phyloP scores from a whole-genome alignment of 257 asterid genomes.

The Solanum pinnatisectum region DNA sequence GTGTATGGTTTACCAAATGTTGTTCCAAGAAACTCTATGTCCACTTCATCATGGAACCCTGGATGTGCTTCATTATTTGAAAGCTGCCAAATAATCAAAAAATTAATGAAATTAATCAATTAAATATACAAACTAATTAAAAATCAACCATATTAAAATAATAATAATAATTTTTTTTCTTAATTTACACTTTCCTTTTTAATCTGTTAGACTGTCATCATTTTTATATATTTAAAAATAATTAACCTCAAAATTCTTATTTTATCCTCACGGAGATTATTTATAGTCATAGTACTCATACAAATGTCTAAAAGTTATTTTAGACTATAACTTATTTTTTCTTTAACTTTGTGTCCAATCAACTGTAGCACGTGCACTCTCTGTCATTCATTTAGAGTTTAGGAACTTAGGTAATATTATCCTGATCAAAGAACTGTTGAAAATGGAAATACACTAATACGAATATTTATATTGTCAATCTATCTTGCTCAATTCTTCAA shows the following conservation, averaged over 20 bases:
- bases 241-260: background rate
- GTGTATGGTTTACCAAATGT: constrained; percentile 93
- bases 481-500: background rate
- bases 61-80: constrained; percentile 87
- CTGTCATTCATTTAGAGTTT: background rate
- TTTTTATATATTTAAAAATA: background rate
- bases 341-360: background rate
- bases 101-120: background rate
- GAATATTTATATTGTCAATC: background rate
- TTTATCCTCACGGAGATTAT: background rate
- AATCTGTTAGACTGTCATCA: background rate
- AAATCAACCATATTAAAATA: background rate
- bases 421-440: background rate
- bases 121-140: background rate
- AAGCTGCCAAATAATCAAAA: constrained; percentile 27
- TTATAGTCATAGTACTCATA: background rate
- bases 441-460: background rate
- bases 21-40: constrained; percentile 85
- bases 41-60: constrained; percentile 90
- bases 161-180: background rate
- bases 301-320: background rate
- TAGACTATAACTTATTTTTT: background rate
- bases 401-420: background rate
- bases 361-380: background rate
- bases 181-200: background rate